Evolutionary conservation across 257 asterid genomes (phyloP).

Genomic region (Solanum acaule): DNA sequence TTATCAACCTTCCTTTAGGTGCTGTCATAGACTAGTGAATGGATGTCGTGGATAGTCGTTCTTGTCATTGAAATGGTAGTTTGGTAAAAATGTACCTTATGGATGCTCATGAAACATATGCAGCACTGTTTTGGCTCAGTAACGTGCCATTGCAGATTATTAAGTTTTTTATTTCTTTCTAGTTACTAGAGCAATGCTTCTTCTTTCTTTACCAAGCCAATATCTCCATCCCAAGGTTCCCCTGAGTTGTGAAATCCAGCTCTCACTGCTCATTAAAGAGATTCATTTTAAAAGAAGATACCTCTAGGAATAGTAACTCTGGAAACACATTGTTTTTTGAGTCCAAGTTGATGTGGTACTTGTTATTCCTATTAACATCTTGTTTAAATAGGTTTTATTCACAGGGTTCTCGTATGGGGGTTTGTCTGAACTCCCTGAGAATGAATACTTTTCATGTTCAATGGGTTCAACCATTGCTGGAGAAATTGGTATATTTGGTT

Average conservation of each 20-base stretch:
- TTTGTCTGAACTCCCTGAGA: conserved; percentile 82
- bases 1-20: background rate
- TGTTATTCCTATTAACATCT: conserved; percentile 25
- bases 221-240: background rate
- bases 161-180: background rate
- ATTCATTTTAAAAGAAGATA: background rate
- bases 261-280: background rate
- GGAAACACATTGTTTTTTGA: background rate
- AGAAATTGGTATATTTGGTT: conserved; percentile 92
- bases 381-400: conserved; percentile 75
- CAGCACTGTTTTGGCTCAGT: background rate
- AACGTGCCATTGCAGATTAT: background rate
- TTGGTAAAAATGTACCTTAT: background rate
- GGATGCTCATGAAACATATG: background rate
- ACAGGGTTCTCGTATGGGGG: conserved; percentile 95
- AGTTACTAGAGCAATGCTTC: background rate
- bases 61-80: background rate
- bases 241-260: background rate
- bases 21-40: background rate
- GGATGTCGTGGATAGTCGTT: background rate
- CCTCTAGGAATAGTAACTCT: background rate
- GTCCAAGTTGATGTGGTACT: conserved; percentile 12
- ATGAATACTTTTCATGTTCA: conserved; percentile 82
- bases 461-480: conserved; percentile 98
- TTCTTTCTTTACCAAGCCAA: background rate